Base-by-base conservation (phyloP, 805 yeast genomes). In the Candida nanaspora region DNA sequence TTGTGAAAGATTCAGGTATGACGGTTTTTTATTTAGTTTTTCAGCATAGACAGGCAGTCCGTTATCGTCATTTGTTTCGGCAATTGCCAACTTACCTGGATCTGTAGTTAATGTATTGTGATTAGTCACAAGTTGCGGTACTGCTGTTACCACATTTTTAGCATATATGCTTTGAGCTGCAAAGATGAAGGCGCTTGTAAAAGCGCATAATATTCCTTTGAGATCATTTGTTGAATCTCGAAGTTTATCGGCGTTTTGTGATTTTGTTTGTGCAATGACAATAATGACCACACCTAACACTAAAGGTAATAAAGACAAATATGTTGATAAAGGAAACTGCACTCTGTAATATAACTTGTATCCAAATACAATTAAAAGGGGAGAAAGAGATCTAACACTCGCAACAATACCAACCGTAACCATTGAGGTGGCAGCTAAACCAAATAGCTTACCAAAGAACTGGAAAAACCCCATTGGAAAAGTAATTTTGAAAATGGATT, bases 101-200 rank as follows among this genome's bases (percentile, higher is more conserved):
- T 37, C 40, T 4, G 19, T 19, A 18, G 16, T 18, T 7, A 26
- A 22, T 11, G 26, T 11, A 11, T 25, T 38, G 18, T 11, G 15
- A n/a, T 14, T 34, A 6, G 7, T 11, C 27, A 22, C 25, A 21
- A 14, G 30, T 6, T 41, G 10, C 7, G 43, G 54, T 40, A 60
- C 62, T 49, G 52, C 61, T 29, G 89, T 86, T 46, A 87, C 74
- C 31, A 88, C 78, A 47, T 78, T 81, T 62, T 88, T 88, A 30
- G 93, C 88, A 60, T 86, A 87, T 35, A 88, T 84, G 56, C 87
- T 87, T 55, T 87, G 95, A 2, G 80, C 75, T 5, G 91, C 95
- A 65, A 88, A 87, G 16, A 86, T 76, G 7, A 83, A 57, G 37
- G 89, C 74, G 4, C 93, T 78, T 25, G 77, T 44, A 9, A 81